These are phyloP conservation scores for Cystoderma amianthinum DNA, from an alignment of 768 basidiomycete species.

Conservation along the genomic window DNA sequence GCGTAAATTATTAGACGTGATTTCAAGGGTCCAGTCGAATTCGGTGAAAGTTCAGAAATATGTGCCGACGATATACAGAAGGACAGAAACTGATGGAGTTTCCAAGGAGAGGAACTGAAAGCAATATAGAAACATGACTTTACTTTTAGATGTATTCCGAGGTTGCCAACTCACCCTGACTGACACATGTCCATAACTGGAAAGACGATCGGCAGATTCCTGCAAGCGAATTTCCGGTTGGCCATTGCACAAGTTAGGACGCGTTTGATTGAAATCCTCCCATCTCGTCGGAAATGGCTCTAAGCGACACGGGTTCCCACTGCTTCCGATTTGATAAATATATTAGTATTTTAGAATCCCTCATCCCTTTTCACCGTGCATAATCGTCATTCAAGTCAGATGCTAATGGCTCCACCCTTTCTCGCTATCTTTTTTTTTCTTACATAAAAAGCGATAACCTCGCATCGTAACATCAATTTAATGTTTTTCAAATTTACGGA, in stretches of 20 bases:
- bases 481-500: too few relatives aligned
- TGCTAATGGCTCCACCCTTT: constrained; percentile 8
- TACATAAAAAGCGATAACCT: constrained; percentile 7
- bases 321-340: constrained; percentile 20
- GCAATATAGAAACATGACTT: background rate
- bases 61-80: constrained; percentile 18
- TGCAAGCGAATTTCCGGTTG: constrained; percentile 15
- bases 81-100: constrained; percentile 32
- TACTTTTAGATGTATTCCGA: constrained; percentile 11
- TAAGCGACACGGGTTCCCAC: constrained; percentile 28
- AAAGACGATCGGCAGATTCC: constrained; percentile 28
- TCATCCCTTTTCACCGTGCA: too few relatives aligned
- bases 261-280: constrained; percentile 13
- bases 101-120: constrained; percentile 31
- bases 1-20: constrained; percentile 27
- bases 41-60: constrained; percentile 26
- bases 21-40: constrained; percentile 22
- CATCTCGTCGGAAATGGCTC: constrained; percentile 32
- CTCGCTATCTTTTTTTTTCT: constrained; percentile 2
- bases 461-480: constrained; percentile 1
- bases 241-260: background rate
- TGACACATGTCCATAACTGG: constrained; percentile 15
- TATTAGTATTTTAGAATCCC: too few relatives aligned
- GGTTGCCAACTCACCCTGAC: constrained; percentile 10
- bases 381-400: too few relatives aligned